A percentile compares a stretch with the other conserved stretches of the same genome.
phyloP scores from a whole-genome alignment of 129 eudicot species.

The Dittrichia graveolens region DNA sequence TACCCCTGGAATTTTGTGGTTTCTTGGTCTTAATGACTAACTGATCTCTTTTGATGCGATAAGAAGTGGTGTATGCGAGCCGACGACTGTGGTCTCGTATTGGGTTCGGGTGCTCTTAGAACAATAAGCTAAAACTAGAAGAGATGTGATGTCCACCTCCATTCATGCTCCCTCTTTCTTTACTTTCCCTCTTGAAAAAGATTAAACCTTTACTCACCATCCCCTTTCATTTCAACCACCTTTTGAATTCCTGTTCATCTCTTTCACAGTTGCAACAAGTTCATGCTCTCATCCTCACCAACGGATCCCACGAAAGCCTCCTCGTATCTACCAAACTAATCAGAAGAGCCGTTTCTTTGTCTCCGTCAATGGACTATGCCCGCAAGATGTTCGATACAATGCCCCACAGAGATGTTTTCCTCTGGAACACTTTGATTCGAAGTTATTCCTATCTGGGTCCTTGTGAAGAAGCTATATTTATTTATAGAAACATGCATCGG shows the following conservation, averaged over 20 bases:
- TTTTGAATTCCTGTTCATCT: constrained; percentile 37
- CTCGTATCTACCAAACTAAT: constrained; percentile 38
- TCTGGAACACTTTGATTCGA: constrained; percentile 45
- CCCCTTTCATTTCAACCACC: constrained; percentile 27
- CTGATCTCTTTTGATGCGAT: too few relatives aligned
- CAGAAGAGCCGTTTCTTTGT: constrained; percentile 4
- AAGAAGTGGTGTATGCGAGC: too few relatives aligned
- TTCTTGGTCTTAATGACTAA: too few relatives aligned
- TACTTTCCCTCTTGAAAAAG: constrained; percentile 18
- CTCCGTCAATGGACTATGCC: constrained; percentile 46
- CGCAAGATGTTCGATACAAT: constrained; percentile 43
- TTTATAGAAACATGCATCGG: constrained; percentile 39
- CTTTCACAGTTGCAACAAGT: constrained; percentile 35
- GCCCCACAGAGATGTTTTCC: constrained; percentile 31
- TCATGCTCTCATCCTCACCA: constrained; percentile 43
- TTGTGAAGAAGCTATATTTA: constrained; percentile 37
- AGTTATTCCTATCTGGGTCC: constrained; percentile 44
- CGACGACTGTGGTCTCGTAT: too few relatives aligned
- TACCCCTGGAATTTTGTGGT: too few relatives aligned
- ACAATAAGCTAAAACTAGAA: too few relatives aligned
- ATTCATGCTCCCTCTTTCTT: constrained; percentile 30
- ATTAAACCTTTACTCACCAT: constrained; percentile 4
- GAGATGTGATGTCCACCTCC: too few relatives aligned
- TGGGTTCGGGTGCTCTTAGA: too few relatives aligned
- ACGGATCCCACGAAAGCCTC: constrained; percentile 31